These are phyloP conservation scores for Colletotrichum noveboracense DNA, from an alignment of 2,329 filamentous ascomycete genomes.

Conservation along the genomic window DNA sequence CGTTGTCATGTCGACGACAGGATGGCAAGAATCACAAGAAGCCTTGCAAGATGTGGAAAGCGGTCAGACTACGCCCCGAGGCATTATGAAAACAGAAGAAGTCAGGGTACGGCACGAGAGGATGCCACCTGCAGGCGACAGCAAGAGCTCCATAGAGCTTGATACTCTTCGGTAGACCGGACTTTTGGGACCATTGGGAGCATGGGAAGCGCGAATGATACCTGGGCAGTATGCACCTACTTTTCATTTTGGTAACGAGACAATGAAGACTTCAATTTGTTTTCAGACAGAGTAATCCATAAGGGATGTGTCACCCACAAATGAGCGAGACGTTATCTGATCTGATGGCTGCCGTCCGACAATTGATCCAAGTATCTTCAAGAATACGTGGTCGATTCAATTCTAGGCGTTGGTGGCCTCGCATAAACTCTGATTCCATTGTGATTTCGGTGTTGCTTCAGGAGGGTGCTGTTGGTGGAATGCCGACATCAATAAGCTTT, in stretches of 20 bases:
- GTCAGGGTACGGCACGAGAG: conserved; percentile 29
- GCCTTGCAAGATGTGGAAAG: conserved; percentile 29
- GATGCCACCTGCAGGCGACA: not conserved
- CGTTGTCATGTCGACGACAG: conserved; percentile 34
- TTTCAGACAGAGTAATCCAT: not conserved
- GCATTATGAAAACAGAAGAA: conserved; percentile 35
- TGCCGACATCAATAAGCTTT: not conserved
- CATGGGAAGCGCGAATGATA: not conserved
- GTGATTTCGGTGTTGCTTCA: not conserved
- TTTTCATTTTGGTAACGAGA: not conserved
- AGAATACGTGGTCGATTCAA: fast-evolving
- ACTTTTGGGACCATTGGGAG: not conserved
- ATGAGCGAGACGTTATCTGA: not conserved
- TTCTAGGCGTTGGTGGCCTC: not conserved
- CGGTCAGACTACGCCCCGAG: conserved; percentile 4
- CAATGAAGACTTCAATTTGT: not conserved
- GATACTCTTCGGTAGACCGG: not conserved
- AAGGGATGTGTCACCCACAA: not conserved
- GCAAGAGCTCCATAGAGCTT: conserved; percentile 23
- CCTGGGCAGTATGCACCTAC: not conserved
- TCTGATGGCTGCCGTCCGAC: not conserved
- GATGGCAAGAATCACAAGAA: conserved; percentile 38
- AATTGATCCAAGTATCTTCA: not conserved
- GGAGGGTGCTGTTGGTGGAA: not conserved
- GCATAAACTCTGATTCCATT: not conserved